Evolutionary conservation across 108 stramenopile species (phyloP), one percentile per base, ranked within the genome.

Genomic region (Skeletonema marinoi): DNA sequence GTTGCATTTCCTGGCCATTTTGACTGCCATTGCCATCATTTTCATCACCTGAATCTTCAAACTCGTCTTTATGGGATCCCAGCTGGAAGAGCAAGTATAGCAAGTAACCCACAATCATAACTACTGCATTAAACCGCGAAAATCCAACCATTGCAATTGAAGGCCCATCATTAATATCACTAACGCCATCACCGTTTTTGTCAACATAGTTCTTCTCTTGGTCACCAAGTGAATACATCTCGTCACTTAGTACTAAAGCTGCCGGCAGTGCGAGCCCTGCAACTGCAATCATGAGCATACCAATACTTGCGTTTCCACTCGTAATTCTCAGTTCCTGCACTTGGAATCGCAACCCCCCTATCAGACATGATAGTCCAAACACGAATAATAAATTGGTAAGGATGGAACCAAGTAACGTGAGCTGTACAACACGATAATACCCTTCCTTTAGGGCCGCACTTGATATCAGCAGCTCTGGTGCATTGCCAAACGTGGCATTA

Each of bases 401-500:
- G 76, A 97, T 94, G 70, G 86, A 88, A 2, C 97, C 97, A 70
- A 97, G 76, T 87, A 97, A 85, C 54, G 97, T 89, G 19, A 96
- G 77, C 72, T 97, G 95, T 4, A 97, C 95, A 0, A 97, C 93
- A 12, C 94, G 92, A 46, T 94, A 93, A 69, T 81, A 95, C 21
- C 94, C 94, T 42, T 90, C 82, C 17, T 86, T 82, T 33, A 97
- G 82, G 32, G 97, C 97, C 1, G 93, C 90, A n/a, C 85, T 84
- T 2, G 93, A 91, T 70, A 97, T 96, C 21, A 97, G 71, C 17
- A 97, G 62, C 85, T 97, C 97, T 7, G 95, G 93, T 32, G 95
- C 95, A 83, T 97, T 97, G 17, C 97, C 97, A 86, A 97, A 97
- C 3, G 97, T 94, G 11, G 95, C 97, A 84, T 97, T 97, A 25